Percentiles rank a stretch among this genome's conserved stretches.
Evolutionary conservation across 352 stramenopile species (phyloP).

Genomic region (Phytopythium litorale): DNA sequence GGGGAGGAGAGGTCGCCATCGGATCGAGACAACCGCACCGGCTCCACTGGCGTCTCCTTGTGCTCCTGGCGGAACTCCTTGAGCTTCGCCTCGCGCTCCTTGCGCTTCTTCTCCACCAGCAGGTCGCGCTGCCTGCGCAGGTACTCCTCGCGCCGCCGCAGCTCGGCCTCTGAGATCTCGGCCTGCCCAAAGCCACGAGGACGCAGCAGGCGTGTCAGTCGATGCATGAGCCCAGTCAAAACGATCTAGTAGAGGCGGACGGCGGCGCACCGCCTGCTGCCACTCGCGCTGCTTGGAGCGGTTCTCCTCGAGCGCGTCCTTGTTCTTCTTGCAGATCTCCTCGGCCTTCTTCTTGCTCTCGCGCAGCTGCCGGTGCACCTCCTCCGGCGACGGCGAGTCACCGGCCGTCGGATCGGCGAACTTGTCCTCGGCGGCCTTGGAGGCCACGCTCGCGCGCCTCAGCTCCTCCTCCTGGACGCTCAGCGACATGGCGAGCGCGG

Average conservation of each 20-base stretch:
- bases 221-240: neutral
- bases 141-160: constrained; percentile 76
- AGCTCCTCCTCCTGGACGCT: constrained; percentile 69
- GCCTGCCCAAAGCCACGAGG: constrained; percentile 15
- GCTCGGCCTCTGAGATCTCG: constrained; percentile 63
- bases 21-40: constrained; percentile 14
- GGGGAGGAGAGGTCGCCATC: neutral
- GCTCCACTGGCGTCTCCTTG: constrained; percentile 54
- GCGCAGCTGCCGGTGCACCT: constrained; percentile 50
- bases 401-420: constrained; percentile 18
- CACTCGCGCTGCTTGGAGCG: constrained; percentile 65
- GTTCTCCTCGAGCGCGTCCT: constrained; percentile 66
- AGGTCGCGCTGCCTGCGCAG: constrained; percentile 67
- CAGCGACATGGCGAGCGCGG: constrained; percentile 73
- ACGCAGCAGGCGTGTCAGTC: neutral
- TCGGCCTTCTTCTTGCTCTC: constrained; percentile 71
- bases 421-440: constrained; percentile 67
- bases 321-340: constrained; percentile 73
- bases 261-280: constrained; percentile 26
- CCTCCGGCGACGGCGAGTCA: constrained; percentile 37
- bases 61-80: constrained; percentile 75
- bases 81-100: constrained; percentile 63
- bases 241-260: neutral
- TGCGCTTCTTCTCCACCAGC: constrained; percentile 82
- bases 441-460: constrained; percentile 41